Evolutionary conservation across 768 basidiomycete genomes (phyloP).

Genomic region (Trichaptum fuscoviolaceum): DNA sequence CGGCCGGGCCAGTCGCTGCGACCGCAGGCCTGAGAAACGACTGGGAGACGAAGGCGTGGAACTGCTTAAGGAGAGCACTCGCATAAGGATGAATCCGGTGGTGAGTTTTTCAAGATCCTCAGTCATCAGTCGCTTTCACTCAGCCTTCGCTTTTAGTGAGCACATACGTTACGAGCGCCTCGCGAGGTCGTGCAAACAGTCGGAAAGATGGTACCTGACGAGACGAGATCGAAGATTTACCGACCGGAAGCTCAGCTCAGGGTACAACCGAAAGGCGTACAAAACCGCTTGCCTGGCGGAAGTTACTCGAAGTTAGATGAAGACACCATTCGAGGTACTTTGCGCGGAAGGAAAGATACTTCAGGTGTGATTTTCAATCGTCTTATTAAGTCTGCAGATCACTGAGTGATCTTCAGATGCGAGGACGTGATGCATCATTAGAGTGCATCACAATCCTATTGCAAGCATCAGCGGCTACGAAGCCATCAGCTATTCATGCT

Average conservation of each 20-base stretch:
- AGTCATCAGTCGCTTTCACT: too few species aligned
- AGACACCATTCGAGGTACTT: constrained; percentile 46
- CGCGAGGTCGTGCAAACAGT: too few species aligned
- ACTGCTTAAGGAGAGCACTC: too few species aligned
- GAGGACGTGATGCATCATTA: constrained; percentile 44
- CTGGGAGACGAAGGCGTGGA: too few species aligned
- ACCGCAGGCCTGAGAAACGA: too few species aligned
- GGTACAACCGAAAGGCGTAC: constrained; percentile 66
- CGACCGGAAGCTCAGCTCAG: constrained; percentile 72
- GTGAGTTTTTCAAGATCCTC: too few species aligned
- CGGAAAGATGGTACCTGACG: constrained; percentile 92
- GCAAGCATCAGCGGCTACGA: constrained; percentile 32
- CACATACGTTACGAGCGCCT: too few species aligned
- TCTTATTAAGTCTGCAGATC: constrained; percentile 7
- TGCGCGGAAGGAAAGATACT: constrained; percentile 48
- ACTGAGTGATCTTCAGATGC: constrained; percentile 15
- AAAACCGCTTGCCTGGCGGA: constrained; percentile 57
- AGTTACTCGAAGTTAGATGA: constrained; percentile 39
- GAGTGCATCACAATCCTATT: constrained; percentile 49
- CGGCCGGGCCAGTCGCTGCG: too few species aligned
- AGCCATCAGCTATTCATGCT: constrained; percentile 58
- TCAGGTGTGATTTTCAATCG: constrained; percentile 19
- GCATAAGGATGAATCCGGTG: too few species aligned
- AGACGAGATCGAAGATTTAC: constrained; percentile 83
- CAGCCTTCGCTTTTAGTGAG: too few species aligned